phyloP scores from a whole-genome alignment of 1,284 basidiomycete genomes.

The Jaminaea rosea region DNA sequence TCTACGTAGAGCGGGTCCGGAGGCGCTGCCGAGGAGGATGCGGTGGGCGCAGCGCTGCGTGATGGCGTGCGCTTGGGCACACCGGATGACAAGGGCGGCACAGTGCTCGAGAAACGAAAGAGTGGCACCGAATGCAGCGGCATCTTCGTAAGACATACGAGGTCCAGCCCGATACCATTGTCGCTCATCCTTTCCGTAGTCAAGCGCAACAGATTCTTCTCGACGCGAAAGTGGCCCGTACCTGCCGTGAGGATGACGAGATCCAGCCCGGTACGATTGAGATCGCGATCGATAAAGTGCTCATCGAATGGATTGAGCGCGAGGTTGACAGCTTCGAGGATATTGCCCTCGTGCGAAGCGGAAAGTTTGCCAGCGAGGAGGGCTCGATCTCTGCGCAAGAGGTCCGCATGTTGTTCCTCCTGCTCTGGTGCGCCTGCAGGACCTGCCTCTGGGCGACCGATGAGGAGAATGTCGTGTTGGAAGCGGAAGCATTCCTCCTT shows the following conservation, averaged over 20 bases:
- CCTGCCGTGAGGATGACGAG: constrained; percentile 85
- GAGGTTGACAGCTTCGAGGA: constrained; percentile 88
- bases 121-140: constrained; percentile 70
- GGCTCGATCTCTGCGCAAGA: constrained; percentile 28
- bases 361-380: constrained; percentile 59
- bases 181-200: constrained; percentile 94
- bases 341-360: constrained; percentile 84
- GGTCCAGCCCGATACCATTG: constrained; percentile 80
- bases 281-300: constrained; percentile 89
- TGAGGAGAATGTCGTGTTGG: constrained; percentile 43
- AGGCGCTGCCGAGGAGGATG: constrained; percentile 6
- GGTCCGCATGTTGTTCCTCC: constrained; percentile 26
- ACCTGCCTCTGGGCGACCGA: constrained; percentile 27
- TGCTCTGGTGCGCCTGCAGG: constrained; percentile 21
- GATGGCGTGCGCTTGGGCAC: neutral
- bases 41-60: neutral
- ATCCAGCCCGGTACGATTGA: constrained; percentile 79
- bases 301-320: constrained; percentile 86
- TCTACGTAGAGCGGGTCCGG: constrained; percentile 41
- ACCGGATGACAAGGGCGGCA: constrained; percentile 5
- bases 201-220: constrained; percentile 76
- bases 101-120: constrained; percentile 38
- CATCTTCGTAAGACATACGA: constrained; percentile 82
- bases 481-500: constrained; percentile 58
- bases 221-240: constrained; percentile 85